These are phyloP conservation scores for Blastocystis sp. DNA, from an alignment of 352 stramenopile species.

Conservation along the genomic window DNA sequence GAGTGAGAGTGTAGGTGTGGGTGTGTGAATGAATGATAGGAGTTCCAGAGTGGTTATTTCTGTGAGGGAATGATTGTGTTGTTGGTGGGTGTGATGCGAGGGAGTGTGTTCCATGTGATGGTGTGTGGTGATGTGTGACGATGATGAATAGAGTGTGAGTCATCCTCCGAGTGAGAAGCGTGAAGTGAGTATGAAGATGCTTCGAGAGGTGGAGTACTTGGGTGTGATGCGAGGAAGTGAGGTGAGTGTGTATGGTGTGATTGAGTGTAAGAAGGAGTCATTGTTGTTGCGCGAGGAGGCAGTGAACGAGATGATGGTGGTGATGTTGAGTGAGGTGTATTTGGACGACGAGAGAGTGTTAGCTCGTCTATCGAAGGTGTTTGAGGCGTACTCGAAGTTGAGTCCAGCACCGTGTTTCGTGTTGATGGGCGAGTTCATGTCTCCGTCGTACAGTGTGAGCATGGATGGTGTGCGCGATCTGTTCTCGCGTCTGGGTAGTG, in stretches of 20 bases:
- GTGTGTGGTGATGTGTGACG: no score
- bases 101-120: background rate
- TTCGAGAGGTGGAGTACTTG: background rate
- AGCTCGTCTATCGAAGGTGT: background rate
- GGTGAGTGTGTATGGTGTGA: background rate
- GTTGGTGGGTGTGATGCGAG: background rate
- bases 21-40: background rate
- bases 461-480: background rate
- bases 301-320: background rate
- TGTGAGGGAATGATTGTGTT: constrained; percentile 31
- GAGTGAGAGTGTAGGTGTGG: background rate
- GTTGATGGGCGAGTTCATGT: constrained; percentile 9
- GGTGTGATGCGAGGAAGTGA: background rate
- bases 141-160: background rate
- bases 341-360: background rate
- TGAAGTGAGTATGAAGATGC: background rate
- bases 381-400: background rate
- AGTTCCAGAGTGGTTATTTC: constrained; percentile 11
- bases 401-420: background rate
- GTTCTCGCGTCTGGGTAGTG: background rate
- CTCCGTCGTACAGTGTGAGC: background rate
- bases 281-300: background rate
- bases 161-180: constrained; percentile 5
- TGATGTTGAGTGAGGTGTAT: background rate
- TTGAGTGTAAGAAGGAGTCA: background rate